Evolutionary conservation across 257 asterid genomes (phyloP).

Genomic region (Petunia secreta): DNA sequence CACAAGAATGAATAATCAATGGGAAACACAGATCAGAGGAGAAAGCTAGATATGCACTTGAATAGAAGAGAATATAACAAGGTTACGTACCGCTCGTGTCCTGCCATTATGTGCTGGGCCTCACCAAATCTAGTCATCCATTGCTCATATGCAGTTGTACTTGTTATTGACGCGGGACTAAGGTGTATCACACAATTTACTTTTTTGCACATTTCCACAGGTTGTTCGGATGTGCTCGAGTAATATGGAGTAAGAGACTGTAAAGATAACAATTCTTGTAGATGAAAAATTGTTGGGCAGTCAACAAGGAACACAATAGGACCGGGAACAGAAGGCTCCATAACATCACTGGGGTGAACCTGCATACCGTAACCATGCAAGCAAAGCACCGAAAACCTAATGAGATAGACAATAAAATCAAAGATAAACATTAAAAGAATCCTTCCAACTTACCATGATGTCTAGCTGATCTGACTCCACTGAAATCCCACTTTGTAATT

Average conservation of each 20-base stretch:
- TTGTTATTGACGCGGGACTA: conserved; percentile 60
- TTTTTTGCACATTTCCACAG: conserved; percentile 50
- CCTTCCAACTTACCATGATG: conserved; percentile 48
- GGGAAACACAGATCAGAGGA: conserved; percentile 14
- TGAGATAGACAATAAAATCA: neutral
- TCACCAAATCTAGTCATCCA: conserved; percentile 86
- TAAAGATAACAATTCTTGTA: conserved; percentile 50
- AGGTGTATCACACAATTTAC: conserved; percentile 84
- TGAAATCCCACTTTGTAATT: conserved; percentile 74
- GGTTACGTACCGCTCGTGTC: conserved; percentile 72
- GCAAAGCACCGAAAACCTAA: neutral
- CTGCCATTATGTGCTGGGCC: conserved; percentile 96
- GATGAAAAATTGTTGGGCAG: conserved; percentile 79
- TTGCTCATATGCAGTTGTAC: conserved; percentile 56
- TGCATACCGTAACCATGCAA: conserved; percentile 29
- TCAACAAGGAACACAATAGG: conserved; percentile 81
- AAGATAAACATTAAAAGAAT: neutral
- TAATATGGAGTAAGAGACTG: conserved; percentile 63
- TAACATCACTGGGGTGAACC: conserved; percentile 84
- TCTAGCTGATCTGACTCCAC: conserved; percentile 68
- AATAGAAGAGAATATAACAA: neutral
- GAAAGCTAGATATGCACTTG: conserved; percentile 18
- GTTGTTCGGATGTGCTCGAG: conserved; percentile 40
- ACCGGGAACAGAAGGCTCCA: conserved; percentile 83
- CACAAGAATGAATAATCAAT: conserved; percentile 27